Percentiles rank a stretch among this genome's conserved stretches.
Evolutionary conservation across 2,329 filamentous ascomycete species (phyloP).

Genomic region (Fusarium chaquense): DNA sequence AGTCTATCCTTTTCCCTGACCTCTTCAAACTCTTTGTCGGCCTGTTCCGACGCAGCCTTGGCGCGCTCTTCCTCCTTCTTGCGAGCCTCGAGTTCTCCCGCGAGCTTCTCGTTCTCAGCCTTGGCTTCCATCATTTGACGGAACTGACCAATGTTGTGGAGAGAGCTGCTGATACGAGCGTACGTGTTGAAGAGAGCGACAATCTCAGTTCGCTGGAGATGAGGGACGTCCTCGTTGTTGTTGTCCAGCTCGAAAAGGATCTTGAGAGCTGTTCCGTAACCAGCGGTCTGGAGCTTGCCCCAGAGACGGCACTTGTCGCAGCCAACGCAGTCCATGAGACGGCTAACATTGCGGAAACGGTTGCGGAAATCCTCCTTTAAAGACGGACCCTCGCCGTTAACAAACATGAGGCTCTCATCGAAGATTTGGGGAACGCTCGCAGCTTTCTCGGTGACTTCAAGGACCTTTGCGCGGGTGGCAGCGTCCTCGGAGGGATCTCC

Average conservation of each 20-base stretch:
- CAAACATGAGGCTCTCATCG: constrained; percentile 96
- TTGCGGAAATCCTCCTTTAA: constrained; percentile 98
- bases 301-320: constrained; percentile 98
- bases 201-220: constrained; percentile 87
- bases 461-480: constrained; percentile 83
- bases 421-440: constrained; percentile 83
- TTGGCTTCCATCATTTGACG: constrained; percentile 61
- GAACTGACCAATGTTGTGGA: constrained; percentile 82
- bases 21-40: constrained; percentile 49
- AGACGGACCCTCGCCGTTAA: constrained; percentile 77
- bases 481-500: constrained; percentile 84
- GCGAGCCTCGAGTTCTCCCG: constrained; percentile 52
- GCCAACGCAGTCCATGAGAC: constrained; percentile 98
- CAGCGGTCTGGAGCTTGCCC: constrained; percentile 96
- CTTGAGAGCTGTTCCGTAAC: constrained; percentile 94
- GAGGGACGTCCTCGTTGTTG: constrained; percentile 72
- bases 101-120: constrained; percentile 41
- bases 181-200: constrained; percentile 96
- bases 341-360: constrained; percentile 95
- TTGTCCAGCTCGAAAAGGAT: constrained; percentile 94
- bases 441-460: constrained; percentile 78
- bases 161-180: constrained; percentile 83
- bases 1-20: constrained; percentile 50
- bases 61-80: constrained; percentile 47
- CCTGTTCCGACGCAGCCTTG: constrained; percentile 48